Evolutionary conservation across 371 early-diverging fungal genomes (phyloP), one percentile per base, ranked within the genome.

Genomic region (Basidiobolus meristosporus): DNA sequence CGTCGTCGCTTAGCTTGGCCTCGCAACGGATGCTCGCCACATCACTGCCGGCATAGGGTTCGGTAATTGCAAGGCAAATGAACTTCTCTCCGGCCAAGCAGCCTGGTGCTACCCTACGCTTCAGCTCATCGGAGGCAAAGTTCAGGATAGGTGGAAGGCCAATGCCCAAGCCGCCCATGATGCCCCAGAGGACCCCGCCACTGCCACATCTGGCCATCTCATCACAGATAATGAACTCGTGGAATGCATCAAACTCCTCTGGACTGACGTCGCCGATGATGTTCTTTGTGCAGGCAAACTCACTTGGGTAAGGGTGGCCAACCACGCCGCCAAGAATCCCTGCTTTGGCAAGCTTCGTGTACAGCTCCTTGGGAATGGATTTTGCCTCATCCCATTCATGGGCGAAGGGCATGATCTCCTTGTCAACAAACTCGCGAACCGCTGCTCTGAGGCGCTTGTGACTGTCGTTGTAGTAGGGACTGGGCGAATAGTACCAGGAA

Each of bases 371-470:
- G 12, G 87, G 85, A 22, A 83, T 59, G 23, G 63, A 50, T 50
- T 82, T 85, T 41, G 70, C 72, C 50, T 89, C 86, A 44, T 83
- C 82, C 86, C 88, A 89, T 50, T 83, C 82, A 50, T 74, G 70
- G 43, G 70, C 67, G 53, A 59, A 74, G 15, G 87, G 84, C 68
- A 74, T 83, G 41, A 86, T 60, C 47, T 89, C 80, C 41, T 68
- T 67, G 18, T 84, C 82, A 33, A 79, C 75, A 53, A 79, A 86
- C n/a, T 57, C 57, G 40, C 90, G 73, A 18, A 82, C 58, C 17
- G 39, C 54, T 30, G 67, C 68, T 14, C 87, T 73, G 7, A 85
- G 49, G 18, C 59, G 56, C 32, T 77, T 67, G 52, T 89, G 90
- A 9, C 71, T 62, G 19, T 82, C 82, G 15, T 73, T 77, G 60